A percentile compares a stretch with the other conserved stretches of the same genome.
Evolutionary conservation across 2,329 filamentous ascomycete species (phyloP).

Genomic region (Xylariaceae sp.): DNA sequence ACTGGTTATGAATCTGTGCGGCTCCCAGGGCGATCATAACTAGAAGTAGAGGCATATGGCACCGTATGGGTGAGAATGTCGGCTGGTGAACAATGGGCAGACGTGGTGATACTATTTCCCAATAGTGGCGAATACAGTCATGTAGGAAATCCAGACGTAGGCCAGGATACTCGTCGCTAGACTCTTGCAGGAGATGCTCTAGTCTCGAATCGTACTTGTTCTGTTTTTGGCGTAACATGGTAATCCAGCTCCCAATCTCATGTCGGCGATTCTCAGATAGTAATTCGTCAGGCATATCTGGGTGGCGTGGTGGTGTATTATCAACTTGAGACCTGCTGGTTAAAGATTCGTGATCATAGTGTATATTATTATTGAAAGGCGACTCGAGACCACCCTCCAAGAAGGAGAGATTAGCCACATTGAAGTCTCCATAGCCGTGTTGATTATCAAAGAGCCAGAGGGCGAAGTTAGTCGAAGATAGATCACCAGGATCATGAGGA

Average conservation of each 20-base stretch:
- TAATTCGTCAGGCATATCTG: constrained; percentile 50
- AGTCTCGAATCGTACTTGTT: constrained; percentile 45
- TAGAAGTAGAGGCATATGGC: constrained; percentile 76
- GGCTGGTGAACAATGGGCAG: constrained; percentile 87
- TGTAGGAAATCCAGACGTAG: constrained; percentile 83
- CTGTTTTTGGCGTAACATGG: constrained; percentile 51
- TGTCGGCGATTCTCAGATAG: constrained; percentile 52
- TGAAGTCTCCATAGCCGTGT: constrained; percentile 49
- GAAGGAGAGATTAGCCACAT: constrained; percentile 52
- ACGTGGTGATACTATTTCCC: constrained; percentile 84
- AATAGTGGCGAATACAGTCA: constrained; percentile 84
- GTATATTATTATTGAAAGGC: constrained; percentile 57
- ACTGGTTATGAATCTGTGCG: constrained; percentile 72
- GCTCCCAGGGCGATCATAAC: constrained; percentile 86
- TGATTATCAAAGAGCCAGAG: constrained; percentile 58
- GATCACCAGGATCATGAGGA: constrained; percentile 41
- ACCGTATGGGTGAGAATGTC: constrained; percentile 82
- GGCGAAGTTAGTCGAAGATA: constrained; percentile 53
- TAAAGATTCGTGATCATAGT: constrained; percentile 58
- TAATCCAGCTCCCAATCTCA: constrained; percentile 52
- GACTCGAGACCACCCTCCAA: constrained; percentile 57
- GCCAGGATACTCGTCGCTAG: constrained; percentile 50
- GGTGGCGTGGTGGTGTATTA: constrained; percentile 48
- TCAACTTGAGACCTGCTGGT: constrained; percentile 55
- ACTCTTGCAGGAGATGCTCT: constrained; percentile 45